Evolutionary conservation across 2,329 filamentous ascomycete species (phyloP).

Genomic region (Botrytis tulipae): DNA sequence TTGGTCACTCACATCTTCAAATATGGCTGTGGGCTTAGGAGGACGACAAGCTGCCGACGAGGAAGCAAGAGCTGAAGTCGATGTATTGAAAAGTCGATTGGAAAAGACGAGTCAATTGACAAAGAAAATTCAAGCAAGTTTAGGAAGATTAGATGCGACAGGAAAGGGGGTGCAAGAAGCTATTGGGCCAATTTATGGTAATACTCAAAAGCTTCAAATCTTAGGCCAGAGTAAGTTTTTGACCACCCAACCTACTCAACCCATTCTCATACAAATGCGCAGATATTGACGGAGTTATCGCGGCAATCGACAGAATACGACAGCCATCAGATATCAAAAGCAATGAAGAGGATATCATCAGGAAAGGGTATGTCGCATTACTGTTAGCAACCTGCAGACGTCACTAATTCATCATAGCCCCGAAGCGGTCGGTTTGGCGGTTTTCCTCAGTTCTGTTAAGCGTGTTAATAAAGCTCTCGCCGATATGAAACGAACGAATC

Average conservation of each 20-base stretch:
- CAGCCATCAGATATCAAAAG: constrained; percentile 92
- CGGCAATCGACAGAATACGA: constrained; percentile 82
- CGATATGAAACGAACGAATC: constrained; percentile 85
- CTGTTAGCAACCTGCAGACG: neutral
- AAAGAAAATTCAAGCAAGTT: constrained; percentile 90
- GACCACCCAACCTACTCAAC: neutral
- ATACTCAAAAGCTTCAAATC: constrained; percentile 86
- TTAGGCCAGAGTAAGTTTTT: constrained; percentile 68
- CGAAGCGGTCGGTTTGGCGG: constrained; percentile 74
- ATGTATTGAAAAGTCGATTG: constrained; percentile 69
- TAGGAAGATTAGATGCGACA: constrained; percentile 79
- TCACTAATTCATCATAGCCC: constrained; percentile 50
- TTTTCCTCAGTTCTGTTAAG: constrained; percentile 87
- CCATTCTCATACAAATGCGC: constrained; percentile 11
- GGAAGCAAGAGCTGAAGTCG: constrained; percentile 67
- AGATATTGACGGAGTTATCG: constrained; percentile 84
- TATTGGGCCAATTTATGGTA: constrained; percentile 86
- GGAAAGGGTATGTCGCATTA: constrained; percentile 54
- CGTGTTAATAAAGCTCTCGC: constrained; percentile 80
- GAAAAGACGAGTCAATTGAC: constrained; percentile 92
- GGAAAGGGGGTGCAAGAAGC: constrained; percentile 90
- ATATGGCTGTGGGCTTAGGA: constrained; percentile 36
- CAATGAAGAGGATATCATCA: constrained; percentile 87
- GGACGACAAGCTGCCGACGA: constrained; percentile 50
- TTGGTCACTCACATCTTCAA: constrained; percentile 32